phyloP scores from a whole-genome alignment of 352 stramenopile species.

The Pythium brassicae region DNA sequence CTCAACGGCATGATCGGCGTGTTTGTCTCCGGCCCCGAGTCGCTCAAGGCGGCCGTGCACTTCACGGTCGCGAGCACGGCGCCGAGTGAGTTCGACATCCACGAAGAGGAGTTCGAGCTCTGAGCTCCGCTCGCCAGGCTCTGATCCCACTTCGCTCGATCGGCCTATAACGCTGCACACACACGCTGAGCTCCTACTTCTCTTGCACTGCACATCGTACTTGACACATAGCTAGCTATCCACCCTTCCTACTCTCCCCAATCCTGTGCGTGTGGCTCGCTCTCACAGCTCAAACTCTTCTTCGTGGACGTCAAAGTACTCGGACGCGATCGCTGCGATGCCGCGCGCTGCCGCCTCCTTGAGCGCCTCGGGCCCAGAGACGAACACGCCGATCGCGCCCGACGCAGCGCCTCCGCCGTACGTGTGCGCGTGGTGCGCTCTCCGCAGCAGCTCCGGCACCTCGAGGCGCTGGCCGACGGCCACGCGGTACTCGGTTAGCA shows the following conservation, averaged over 20 bases:
- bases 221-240: no score
- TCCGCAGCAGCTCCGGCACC: not conserved
- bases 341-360: not conserved
- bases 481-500: slow-evolving; percentile 3
- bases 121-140: not conserved
- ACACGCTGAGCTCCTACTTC: no score
- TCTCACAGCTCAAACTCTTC: slow-evolving; percentile 5
- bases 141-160: no score
- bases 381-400: not conserved
- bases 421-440: not conserved
- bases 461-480: slow-evolving; percentile 1
- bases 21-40: slow-evolving; percentile 18
- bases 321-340: not conserved
- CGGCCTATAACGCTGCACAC: no score
- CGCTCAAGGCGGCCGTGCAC: slow-evolving; percentile 12
- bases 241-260: no score
- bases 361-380: not conserved
- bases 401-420: not conserved
- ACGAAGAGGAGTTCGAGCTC: slow-evolving; percentile 23
- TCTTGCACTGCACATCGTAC: not conserved
- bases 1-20: slow-evolving; percentile 7
- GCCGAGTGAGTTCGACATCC: slow-evolving; percentile 18
- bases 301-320: not conserved
- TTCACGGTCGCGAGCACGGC: slow-evolving; percentile 14
- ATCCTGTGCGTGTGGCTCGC: not conserved